A percentile compares a stretch with the other conserved stretches of the same genome.
Conservation (phyloP, 2,329 filamentous ascomycete genomes). For the Trichothecium sympodiale region DNA sequence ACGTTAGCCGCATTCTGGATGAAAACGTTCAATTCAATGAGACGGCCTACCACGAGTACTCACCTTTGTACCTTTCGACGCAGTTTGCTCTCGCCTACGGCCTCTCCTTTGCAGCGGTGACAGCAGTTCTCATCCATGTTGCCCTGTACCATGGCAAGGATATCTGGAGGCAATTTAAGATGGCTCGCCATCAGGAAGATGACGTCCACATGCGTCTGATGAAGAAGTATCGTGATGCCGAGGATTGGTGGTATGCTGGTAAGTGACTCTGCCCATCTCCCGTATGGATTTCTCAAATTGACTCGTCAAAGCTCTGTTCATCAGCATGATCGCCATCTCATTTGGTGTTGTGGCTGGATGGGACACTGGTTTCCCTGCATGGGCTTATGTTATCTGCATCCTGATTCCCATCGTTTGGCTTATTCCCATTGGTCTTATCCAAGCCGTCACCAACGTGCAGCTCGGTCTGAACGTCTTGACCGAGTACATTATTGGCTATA, state of each 20-base stretch:
- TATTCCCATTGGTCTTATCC: conserved; percentile 49
- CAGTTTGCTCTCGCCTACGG: conserved; percentile 52
- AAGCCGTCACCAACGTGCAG: conserved; percentile 51
- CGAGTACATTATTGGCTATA: conserved; percentile 64
- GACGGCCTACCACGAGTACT: conserved; percentile 51
- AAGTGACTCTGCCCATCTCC: conserved; percentile 15
- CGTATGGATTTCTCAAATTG: conserved; percentile 1
- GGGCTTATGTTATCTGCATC: conserved; percentile 47
- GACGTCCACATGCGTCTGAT: conserved; percentile 50
- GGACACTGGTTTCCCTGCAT: conserved; percentile 46
- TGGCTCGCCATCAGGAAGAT: conserved; percentile 44
- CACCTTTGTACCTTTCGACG: conserved; percentile 52
- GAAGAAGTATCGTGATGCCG: conserved; percentile 49
- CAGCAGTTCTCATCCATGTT: conserved; percentile 47
- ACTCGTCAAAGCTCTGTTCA: conserved; percentile 27
- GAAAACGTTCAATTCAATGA: conserved; percentile 45
- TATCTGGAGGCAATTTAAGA: conserved; percentile 42
- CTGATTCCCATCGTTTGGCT: conserved; percentile 46
- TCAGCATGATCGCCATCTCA: conserved; percentile 41
- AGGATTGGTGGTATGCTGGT: conserved; percentile 48
- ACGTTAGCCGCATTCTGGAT: conserved; percentile 49
- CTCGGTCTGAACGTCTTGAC: conserved; percentile 60
- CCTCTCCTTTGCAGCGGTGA: conserved; percentile 55
- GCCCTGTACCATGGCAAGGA: conserved; percentile 42
- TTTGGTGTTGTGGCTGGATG: conserved; percentile 43